Percentiles rank a stretch among this genome's conserved stretches.
These are phyloP conservation scores for Cyberlindnera americana DNA, from an alignment of 805 yeast genomes.

Conservation along the genomic window DNA sequence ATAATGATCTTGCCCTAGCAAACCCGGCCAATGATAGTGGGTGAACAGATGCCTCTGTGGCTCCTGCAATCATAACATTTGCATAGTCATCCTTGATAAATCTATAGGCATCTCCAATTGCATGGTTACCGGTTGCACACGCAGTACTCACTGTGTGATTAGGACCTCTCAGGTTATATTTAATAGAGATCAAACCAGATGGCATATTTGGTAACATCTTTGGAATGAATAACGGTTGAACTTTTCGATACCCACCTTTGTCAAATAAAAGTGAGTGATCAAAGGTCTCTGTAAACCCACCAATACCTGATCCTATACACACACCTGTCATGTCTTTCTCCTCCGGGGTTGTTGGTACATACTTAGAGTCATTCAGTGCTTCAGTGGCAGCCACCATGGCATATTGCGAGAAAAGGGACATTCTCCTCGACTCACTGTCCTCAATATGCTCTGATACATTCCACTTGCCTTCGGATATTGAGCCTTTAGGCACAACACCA, in stretches of 20 bases:
- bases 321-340: conserved; percentile 54
- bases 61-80: conserved; percentile 91
- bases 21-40: conserved; percentile 89
- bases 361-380: conserved; percentile 68
- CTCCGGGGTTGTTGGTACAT: conserved; percentile 37
- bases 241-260: conserved; percentile 55
- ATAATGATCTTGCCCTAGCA: conserved; percentile 81
- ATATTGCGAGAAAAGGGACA: conserved; percentile 72
- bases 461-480: conserved; percentile 45
- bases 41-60: conserved; percentile 82
- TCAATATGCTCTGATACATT: conserved; percentile 47
- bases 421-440: conserved; percentile 42
- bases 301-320: conserved; percentile 91
- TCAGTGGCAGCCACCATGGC: conserved; percentile 74
- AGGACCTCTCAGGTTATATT: conserved; percentile 76
- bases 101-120: conserved; percentile 89
- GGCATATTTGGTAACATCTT: conserved; percentile 87
- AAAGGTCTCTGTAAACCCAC: conserved; percentile 72
- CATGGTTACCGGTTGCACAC: conserved; percentile 93
- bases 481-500: conserved; percentile 64
- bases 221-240: conserved; percentile 87
- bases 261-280: conserved; percentile 55
- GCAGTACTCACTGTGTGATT: conserved; percentile 89
- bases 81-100: conserved; percentile 78
- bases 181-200: conserved; percentile 83